Conservation (phyloP, 768 basidiomycete species). For the Amyloporia xantha region DNA sequence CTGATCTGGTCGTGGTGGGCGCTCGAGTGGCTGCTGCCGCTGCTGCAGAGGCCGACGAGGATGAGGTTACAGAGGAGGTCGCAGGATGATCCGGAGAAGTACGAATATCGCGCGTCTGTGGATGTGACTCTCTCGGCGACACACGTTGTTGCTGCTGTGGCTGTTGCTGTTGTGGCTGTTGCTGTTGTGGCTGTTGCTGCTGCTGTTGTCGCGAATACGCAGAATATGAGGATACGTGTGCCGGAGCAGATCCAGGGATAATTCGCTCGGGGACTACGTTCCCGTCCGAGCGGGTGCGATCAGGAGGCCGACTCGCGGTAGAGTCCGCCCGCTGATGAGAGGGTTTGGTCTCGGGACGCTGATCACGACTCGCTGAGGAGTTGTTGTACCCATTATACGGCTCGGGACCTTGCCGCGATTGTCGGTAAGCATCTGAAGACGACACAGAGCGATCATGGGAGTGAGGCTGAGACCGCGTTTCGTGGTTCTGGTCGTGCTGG, state of each 20-base stretch:
- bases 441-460: background rate
- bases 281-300: background rate
- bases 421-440: slow-evolving; percentile 7
- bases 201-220: slow-evolving; percentile 7
- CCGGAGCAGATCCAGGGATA: background rate
- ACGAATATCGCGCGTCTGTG: slow-evolving; percentile 1
- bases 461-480: background rate
- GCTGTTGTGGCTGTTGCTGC: slow-evolving; percentile 7
- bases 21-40: slow-evolving; percentile 4
- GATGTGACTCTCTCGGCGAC: slow-evolving; percentile 11
- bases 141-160: slow-evolving; percentile 6
- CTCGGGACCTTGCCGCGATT: background rate
- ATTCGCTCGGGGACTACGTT: background rate
- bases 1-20: slow-evolving; percentile 7
- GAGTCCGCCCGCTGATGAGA: background rate
- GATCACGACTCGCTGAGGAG: background rate
- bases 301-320: background rate
- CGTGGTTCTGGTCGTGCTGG: background rate
- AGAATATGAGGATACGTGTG: slow-evolving; percentile 3
- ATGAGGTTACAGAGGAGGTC: slow-evolving; percentile 11
- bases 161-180: slow-evolving; percentile 6
- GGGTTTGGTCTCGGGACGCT: background rate
- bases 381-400: background rate
- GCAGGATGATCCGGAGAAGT: slow-evolving; percentile 12
- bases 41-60: slow-evolving; percentile 8